Conservation (phyloP, 2,329 filamentous ascomycete genomes). For the Periglandula ipomoeae region DNA sequence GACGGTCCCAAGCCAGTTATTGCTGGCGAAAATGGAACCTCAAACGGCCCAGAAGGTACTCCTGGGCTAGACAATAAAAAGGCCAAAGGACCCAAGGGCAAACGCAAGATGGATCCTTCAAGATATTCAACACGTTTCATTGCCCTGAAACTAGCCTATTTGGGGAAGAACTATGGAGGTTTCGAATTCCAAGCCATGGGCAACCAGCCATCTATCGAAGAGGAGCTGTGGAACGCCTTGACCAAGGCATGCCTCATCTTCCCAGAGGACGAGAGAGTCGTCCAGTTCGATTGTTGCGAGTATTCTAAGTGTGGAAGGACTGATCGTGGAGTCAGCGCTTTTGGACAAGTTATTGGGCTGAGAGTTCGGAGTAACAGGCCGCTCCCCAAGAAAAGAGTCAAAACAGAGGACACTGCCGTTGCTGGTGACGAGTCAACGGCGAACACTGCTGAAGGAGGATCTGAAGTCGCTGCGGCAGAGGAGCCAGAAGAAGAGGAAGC, state of each 20-base stretch:
- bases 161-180: constrained; percentile 85
- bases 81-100: constrained; percentile 31
- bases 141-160: constrained; percentile 87
- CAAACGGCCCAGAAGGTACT: not conserved
- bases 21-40: constrained; percentile 3
- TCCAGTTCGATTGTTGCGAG: constrained; percentile 77
- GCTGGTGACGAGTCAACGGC: constrained; percentile 15
- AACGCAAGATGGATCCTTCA: constrained; percentile 60
- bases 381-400: constrained; percentile 26
- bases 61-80: not conserved
- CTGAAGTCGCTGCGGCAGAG: constrained; percentile 4
- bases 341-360: constrained; percentile 87
- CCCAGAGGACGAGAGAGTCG: constrained; percentile 49
- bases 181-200: constrained; percentile 78
- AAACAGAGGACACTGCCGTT: constrained; percentile 16
- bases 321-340: constrained; percentile 88
- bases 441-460: constrained; percentile 6
- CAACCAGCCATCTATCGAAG: constrained; percentile 73
- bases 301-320: constrained; percentile 95
- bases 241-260: constrained; percentile 75
- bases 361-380: constrained; percentile 73
- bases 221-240: constrained; percentile 87
- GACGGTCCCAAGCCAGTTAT: constrained; percentile 18
- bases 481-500: constrained; percentile 11
- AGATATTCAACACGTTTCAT: constrained; percentile 78